These are phyloP conservation scores for Lanmaoa pseudosensibilis DNA, from an alignment of 768 basidiomycete species.

Conservation along the genomic window DNA sequence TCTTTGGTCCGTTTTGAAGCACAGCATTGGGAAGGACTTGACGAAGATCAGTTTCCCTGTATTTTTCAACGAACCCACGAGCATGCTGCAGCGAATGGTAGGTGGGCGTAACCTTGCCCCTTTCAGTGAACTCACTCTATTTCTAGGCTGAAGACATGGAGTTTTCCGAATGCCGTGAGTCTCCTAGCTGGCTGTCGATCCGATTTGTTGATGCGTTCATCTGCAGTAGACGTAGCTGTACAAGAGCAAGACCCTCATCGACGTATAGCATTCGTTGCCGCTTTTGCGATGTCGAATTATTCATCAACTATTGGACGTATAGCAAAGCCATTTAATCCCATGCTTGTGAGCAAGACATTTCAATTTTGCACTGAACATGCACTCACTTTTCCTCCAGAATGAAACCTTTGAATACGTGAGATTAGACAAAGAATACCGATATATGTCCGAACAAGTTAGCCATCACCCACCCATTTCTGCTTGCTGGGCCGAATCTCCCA, in stretches of 20 bases:
- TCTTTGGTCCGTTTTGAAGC: conserved; percentile 93
- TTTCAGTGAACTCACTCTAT: neutral
- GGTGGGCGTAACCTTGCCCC: conserved; percentile 13
- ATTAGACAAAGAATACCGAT: conserved; percentile 85
- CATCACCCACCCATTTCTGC: conserved; percentile 97
- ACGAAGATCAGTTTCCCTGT: conserved; percentile 96
- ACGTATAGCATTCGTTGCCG: conserved; percentile 89
- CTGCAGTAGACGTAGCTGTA: conserved; percentile 79
- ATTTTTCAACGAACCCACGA: conserved; percentile 91
- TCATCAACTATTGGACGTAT: conserved; percentile 94
- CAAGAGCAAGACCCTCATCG: conserved; percentile 73
- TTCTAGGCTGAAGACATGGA: conserved; percentile 91
- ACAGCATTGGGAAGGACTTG: conserved; percentile 93
- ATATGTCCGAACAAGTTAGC: conserved; percentile 94
- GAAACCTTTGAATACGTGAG: conserved; percentile 96
- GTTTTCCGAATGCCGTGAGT: conserved; percentile 85
- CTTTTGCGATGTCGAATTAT: conserved; percentile 98
- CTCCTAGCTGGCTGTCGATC: neutral
- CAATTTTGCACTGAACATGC: neutral
- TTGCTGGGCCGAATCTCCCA: conserved; percentile 89
- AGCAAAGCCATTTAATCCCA: conserved; percentile 96
- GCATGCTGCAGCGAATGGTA: conserved; percentile 95
- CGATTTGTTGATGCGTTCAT: conserved; percentile 6
- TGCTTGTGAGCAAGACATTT: conserved; percentile 60
- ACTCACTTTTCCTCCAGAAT: conserved; percentile 42